A percentile compares a stretch with the other conserved stretches of the same genome.
Evolutionary conservation across 805 yeast genomes (phyloP).

Genomic region (Saccharomyces kudriavzevii): DNA sequence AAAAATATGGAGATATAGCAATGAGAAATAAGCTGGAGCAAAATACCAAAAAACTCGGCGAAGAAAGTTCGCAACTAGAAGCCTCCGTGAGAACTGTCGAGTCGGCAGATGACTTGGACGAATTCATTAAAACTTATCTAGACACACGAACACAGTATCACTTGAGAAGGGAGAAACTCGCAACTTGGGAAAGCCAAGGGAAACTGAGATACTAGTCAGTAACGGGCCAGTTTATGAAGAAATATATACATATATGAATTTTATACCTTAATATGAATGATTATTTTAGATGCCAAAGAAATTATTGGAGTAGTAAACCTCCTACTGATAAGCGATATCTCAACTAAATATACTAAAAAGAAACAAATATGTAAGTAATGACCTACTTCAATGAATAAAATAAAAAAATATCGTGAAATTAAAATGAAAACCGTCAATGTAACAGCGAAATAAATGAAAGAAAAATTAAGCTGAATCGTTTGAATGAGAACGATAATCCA

Average conservation of each 20-base stretch:
- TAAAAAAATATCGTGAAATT: neutral
- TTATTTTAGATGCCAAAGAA: neutral
- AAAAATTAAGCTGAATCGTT: no score
- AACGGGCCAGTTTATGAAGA: neutral
- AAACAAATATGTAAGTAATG: neutral
- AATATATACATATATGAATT: neutral
- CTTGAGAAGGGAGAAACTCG: conserved; percentile 38
- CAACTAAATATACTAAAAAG: neutral
- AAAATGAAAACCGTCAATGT: neutral
- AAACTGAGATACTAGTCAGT: conserved; percentile 5
- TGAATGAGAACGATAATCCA: neutral
- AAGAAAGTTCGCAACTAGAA: conserved; percentile 13
- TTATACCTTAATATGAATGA: neutral
- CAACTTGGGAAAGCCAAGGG: conserved; percentile 34
- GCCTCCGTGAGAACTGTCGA: conserved; percentile 5
- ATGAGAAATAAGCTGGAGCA: conserved; percentile 26
- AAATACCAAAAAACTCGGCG: conserved; percentile 28
- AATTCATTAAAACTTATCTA: conserved; percentile 37
- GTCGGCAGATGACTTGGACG: conserved; percentile 25
- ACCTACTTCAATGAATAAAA: neutral
- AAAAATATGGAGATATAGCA: conserved; percentile 33
- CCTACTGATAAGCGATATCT: neutral
- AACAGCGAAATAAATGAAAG: neutral
- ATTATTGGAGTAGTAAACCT: neutral
- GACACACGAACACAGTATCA: conserved; percentile 37